Conservation (phyloP, 2,329 filamentous ascomycete genomes). For the Penicillium sp. region DNA sequence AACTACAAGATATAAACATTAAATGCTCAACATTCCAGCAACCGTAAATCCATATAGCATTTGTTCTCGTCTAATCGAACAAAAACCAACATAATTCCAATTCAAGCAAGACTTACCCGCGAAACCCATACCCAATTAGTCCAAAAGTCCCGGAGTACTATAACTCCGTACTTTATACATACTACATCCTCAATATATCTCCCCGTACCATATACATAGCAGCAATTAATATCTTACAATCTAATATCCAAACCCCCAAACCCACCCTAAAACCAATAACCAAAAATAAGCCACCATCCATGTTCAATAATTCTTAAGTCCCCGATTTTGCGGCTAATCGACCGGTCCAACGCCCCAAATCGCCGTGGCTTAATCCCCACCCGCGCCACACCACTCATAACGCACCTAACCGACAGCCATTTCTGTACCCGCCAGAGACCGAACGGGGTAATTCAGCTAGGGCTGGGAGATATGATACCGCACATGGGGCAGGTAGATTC, state of each 20-base stretch:
- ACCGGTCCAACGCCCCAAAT: conserved; percentile 9
- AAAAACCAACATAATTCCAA: not conserved
- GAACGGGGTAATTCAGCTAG: not conserved
- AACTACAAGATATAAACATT: not conserved
- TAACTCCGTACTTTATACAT: not conserved
- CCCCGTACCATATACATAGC: no score
- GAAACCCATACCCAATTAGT: not conserved
- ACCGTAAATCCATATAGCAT: not conserved
- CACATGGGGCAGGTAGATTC: conserved; percentile 2
- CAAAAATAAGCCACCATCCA: not conserved
- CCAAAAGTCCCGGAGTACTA: not conserved
- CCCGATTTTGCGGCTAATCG: conserved; percentile 5
- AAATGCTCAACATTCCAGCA: not conserved
- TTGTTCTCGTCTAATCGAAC: not conserved
- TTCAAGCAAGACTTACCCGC: not conserved
- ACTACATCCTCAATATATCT: not conserved
- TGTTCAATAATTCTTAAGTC: not conserved
- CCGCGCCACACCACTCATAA: conserved; percentile 11
- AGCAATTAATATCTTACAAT: not conserved
- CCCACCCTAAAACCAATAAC: not conserved
- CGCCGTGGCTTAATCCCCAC: conserved; percentile 1
- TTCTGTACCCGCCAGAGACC: not conserved
- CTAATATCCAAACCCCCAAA: not conserved
- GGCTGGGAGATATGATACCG: conserved; percentile 1
- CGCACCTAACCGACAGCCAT: conserved; percentile 4